These are phyloP conservation scores for Diplotaxis tenuifolia DNA, from an alignment of 345 rosid species.

Conservation along the genomic window DNA sequence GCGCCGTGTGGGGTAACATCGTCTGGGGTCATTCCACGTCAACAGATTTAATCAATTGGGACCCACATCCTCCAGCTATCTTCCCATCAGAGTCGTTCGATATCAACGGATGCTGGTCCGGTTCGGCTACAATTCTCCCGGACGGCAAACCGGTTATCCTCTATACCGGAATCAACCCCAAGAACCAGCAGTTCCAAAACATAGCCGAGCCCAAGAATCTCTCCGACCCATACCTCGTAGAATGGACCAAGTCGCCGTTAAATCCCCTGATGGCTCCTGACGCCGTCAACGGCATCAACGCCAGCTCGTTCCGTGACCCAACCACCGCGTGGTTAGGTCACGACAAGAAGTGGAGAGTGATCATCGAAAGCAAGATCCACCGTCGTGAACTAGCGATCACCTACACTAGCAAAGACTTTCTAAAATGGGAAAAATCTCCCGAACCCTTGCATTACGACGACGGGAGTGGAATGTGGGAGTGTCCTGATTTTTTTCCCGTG, in stretches of 20 bases:
- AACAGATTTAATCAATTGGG: constrained; percentile 65
- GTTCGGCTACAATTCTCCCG: constrained; percentile 61
- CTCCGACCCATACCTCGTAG: constrained; percentile 58
- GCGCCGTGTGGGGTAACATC: constrained; percentile 67
- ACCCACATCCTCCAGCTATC: constrained; percentile 54
- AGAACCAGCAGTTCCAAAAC: constrained; percentile 54
- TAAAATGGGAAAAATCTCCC: constrained; percentile 46
- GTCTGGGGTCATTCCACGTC: constrained; percentile 92
- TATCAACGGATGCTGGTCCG: constrained; percentile 72
- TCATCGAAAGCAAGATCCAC: constrained; percentile 52
- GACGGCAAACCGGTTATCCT: constrained; percentile 53
- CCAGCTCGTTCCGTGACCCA: constrained; percentile 76
- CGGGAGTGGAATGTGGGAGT: constrained; percentile 83
- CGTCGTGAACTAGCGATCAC: constrained; percentile 49
- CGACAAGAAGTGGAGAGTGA: constrained; percentile 55
- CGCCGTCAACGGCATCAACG: constrained; percentile 38
- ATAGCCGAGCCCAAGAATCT: constrained; percentile 57
- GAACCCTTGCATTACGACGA: constrained; percentile 56
- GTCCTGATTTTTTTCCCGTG: constrained; percentile 76
- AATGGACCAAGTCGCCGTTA: constrained; percentile 59
- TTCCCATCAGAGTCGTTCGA: constrained; percentile 55
- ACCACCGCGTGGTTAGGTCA: constrained; percentile 75
- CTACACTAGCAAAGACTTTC: constrained; percentile 57
- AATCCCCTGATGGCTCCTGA: constrained; percentile 61
- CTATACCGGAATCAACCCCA: constrained; percentile 56